Base-by-base conservation (phyloP, 176 grass and related monocot genomes). In the Musa schizocarpa region DNA sequence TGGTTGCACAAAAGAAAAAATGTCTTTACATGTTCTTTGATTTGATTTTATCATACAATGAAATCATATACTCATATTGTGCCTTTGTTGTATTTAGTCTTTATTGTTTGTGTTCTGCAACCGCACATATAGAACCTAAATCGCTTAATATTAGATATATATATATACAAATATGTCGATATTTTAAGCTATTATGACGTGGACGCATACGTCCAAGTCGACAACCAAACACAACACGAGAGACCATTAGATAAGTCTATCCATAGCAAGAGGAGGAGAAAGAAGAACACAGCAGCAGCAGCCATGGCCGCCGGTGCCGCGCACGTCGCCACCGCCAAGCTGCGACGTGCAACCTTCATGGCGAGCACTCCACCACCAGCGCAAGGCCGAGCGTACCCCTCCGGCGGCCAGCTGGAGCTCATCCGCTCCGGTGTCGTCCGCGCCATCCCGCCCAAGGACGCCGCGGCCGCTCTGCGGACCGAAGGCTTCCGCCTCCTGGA, bases 401-500 rank as follows among this genome's bases (percentile, higher is more conserved):
- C 65, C 63, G 77, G 81, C 65, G 52, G 52, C 2, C 80, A 71
- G 0, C 55, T 86, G 74, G 86, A 81, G 55, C 84, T 99, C 65
- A 67, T 99, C 76, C 84, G 76, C 68, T 99, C 95, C 20, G 86
- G 90, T 22, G 43, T 71, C 14, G 84, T 94, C 69, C 85, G 74
- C 29, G 71, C 82, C n/a, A 81, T 99, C 72, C 86, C 68, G 80
- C 74, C 95, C 13, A 79, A 49, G 63, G 90, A 89, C 52, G 88
- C 90, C 3, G 78, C 65, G 1, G 63, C 21, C 61, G 76, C 55
- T 68, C 75, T 94, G 22, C 72, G 53, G 63, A 3, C 26, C 1
- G 85, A 94, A 67, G 91, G 86, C 55, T 99, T 86, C 86, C 82
- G 81, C 16, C 81, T 95, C 26, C 80, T 99, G 65, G 91, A 99